Evolutionary conservation across 2,329 filamentous ascomycete genomes (phyloP).

Genomic region (Penicillium expansum): DNA sequence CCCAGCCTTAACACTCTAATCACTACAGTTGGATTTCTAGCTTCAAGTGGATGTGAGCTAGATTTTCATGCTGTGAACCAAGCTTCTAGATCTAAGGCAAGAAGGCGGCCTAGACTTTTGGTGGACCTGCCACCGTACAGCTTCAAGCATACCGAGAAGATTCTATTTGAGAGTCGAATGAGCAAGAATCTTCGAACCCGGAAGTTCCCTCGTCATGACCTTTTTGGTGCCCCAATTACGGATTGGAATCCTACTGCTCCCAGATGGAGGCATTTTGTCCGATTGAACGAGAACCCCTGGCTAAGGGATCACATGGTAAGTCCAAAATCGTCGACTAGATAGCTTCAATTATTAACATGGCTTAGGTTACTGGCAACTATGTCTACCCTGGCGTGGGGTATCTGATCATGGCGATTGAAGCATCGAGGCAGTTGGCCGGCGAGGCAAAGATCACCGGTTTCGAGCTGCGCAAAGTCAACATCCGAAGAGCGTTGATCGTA

Average conservation of each 20-base stretch:
- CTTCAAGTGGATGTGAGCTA: slow-evolving; percentile 19
- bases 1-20: slow-evolving; percentile 20
- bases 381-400: slow-evolving; percentile 32
- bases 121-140: slow-evolving; percentile 29
- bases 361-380: slow-evolving; percentile 19
- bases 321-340: neutral
- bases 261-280: slow-evolving; percentile 31
- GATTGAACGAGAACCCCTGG: slow-evolving; percentile 33
- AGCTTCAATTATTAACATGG: neutral
- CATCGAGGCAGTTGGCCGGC: slow-evolving; percentile 24
- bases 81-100: neutral
- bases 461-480: slow-evolving; percentile 24
- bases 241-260: slow-evolving; percentile 30
- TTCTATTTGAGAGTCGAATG: slow-evolving; percentile 29
- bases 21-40: slow-evolving; percentile 21
- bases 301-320: slow-evolving; percentile 30
- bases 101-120: slow-evolving; percentile 14
- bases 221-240: slow-evolving; percentile 30
- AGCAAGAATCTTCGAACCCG: slow-evolving; percentile 27
- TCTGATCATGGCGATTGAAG: slow-evolving; percentile 32
- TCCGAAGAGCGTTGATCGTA: slow-evolving; percentile 30
- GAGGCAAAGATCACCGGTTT: slow-evolving; percentile 15
- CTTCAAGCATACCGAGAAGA: slow-evolving; percentile 28
- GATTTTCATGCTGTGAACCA: slow-evolving; percentile 28
- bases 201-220: slow-evolving; percentile 29